phyloP scores from a whole-genome alignment of 768 basidiomycete species.

The Cystobasidium onofrii region DNA sequence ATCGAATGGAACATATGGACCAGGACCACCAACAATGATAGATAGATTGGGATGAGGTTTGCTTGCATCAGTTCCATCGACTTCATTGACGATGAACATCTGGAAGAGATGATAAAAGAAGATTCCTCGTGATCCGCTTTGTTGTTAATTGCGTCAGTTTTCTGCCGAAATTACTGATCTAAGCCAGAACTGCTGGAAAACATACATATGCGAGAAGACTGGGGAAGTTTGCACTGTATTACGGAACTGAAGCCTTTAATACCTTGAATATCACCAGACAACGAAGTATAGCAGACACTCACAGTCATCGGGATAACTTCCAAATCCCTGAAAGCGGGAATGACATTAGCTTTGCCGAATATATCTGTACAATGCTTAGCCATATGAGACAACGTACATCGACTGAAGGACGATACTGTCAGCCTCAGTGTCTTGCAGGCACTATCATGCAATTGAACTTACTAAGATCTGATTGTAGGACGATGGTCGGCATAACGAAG shows the following conservation, averaged over 20 bases:
- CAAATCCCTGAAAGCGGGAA: slow-evolving; percentile 38
- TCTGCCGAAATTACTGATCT: slow-evolving; percentile 43
- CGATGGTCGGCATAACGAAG: background rate
- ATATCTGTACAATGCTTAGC: no score
- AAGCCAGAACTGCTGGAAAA: background rate
- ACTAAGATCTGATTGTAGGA: background rate
- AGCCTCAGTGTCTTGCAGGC: background rate
- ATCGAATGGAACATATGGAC: slow-evolving; percentile 38
- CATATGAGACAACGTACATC: slow-evolving; percentile 24
- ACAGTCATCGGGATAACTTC: slow-evolving; percentile 61
- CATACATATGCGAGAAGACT: slow-evolving; percentile 35
- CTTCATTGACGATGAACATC: slow-evolving; percentile 52
- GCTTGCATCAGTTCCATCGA: slow-evolving; percentile 57
- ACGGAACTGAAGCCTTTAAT: no score
- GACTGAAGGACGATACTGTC: background rate
- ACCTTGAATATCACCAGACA: no score
- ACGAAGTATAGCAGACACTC: slow-evolving; percentile 51
- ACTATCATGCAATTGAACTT: background rate
- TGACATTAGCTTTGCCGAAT: background rate
- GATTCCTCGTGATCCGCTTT: slow-evolving; percentile 72
- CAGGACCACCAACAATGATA: slow-evolving; percentile 12
- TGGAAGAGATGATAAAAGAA: slow-evolving; percentile 93
- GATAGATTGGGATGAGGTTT: slow-evolving; percentile 50
- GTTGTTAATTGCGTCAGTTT: slow-evolving; percentile 41
- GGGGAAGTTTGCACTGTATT: slow-evolving; percentile 30